Base-by-base conservation (phyloP, 345 rosid species). In the Camelina sativa region DNA sequence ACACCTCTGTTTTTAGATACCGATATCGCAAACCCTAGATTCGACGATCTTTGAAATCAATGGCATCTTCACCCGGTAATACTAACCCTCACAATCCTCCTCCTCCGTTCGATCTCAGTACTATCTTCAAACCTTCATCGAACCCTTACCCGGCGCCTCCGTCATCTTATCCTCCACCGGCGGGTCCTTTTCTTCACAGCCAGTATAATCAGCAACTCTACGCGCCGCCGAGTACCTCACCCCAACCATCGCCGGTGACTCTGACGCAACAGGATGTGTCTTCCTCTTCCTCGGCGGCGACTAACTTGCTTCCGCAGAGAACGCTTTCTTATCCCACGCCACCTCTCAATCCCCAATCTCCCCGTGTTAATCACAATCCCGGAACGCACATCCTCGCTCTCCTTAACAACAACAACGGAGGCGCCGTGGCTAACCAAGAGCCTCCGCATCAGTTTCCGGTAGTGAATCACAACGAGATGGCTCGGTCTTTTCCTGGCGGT, bases 361-460 rank as follows among this genome's bases (percentile, higher is more conserved):
- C 82, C 19, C 70, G 82, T 51, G 15, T 20, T 48, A 69, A 74
- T 70, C 74, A 56, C 80, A 85, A 82, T 70, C 81, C 86, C 13
- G 97, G 98, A 4, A 85, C 87, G 68, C 91, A 83, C 19, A 83
- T 89, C 72, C 87, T 89, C 68, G 93, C 96, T 60, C 87, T 91
- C 8, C 86, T 91, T 3, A 25, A 25, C 2, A 73, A 56, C 65
- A 57, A 63, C 62, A 60, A 28, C 46, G 80, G 71, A 50, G 63
- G 32, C 53, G 56, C 71, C 25, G 37, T 70, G 22, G 20, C 35
- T 19, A 81, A 62, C 58, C 86, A 76, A 22, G 83, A 85, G 12
- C 71, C 70, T 54, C 53, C 81, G 48, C 41, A 19, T 74, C 79
- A 59, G 23, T 6, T 38, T 55, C 80, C 79, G 10, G 65, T 32